These are phyloP conservation scores for Pseudohalonectria lignicola DNA, from an alignment of 2,329 filamentous ascomycete genomes.

Conservation along the genomic window DNA sequence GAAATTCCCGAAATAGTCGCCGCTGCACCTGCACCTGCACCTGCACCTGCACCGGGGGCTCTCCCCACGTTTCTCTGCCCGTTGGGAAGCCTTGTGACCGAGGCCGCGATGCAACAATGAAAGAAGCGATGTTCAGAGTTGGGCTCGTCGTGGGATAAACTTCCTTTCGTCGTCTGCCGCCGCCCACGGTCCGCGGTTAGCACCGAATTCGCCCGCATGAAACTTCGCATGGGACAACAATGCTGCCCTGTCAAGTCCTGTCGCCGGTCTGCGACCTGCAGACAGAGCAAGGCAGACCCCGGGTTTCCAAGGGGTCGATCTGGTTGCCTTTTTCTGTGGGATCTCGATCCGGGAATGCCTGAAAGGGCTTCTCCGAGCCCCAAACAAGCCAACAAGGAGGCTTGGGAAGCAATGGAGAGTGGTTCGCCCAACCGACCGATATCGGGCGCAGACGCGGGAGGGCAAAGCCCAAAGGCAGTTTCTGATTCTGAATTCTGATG, in stretches of 20 bases:
- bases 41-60: too few species aligned
- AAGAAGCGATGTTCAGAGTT: too few species aligned
- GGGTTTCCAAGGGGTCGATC: not conserved
- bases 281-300: not conserved
- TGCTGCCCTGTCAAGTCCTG: not conserved
- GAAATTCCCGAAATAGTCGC: too few species aligned
- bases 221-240: not conserved
- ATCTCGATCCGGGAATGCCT: not conserved
- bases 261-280: not conserved
- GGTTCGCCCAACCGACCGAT: not conserved
- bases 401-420: not conserved
- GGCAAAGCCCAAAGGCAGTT: too few species aligned
- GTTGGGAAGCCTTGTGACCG: too few species aligned
- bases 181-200: too few species aligned
- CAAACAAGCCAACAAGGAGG: not conserved
- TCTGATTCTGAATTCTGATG: too few species aligned
- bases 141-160: too few species aligned
- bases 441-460: not conserved
- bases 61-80: too few species aligned
- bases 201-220: not conserved
- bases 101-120: too few species aligned
- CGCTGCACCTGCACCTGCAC: too few species aligned
- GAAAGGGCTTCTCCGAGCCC: not conserved
- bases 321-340: not conserved
- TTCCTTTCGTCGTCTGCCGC: too few species aligned